Evolutionary conservation across 495 filamentous ascomycete genomes (phyloP).

Genomic region (Daldinia grandis): DNA sequence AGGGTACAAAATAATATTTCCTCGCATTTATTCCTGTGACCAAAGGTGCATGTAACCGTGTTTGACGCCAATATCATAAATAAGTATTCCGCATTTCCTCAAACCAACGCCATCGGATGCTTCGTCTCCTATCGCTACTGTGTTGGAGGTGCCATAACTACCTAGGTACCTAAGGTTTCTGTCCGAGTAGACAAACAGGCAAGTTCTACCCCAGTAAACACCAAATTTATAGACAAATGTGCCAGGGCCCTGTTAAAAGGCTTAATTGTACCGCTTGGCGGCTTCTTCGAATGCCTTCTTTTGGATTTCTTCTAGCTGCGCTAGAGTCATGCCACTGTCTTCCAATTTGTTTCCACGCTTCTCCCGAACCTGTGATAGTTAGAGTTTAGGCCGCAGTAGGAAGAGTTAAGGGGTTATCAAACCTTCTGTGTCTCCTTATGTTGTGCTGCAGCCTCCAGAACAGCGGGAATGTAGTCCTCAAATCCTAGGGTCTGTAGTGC

Average conservation of each 20-base stretch:
- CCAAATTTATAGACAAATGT: background rate
- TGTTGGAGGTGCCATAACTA: background rate
- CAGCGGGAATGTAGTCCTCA: constrained; percentile 84
- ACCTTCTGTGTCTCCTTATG: constrained; percentile 94
- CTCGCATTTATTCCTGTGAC: constrained; percentile 14
- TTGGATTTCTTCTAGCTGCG: constrained; percentile 87
- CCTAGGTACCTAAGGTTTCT: too few relatives aligned
- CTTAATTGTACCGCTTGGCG: constrained; percentile 55
- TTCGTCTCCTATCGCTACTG: constrained; percentile 6
- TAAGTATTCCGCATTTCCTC: constrained; percentile 14
- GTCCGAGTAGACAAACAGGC: constrained; percentile 11
- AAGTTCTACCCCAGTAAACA: constrained; percentile 1
- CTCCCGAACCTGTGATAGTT: constrained; percentile 75
- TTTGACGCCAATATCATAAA: constrained; percentile 28
- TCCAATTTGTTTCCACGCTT: constrained; percentile 98
- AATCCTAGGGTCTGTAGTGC: constrained; percentile 92
- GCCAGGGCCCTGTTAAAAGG: background rate
- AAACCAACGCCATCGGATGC: constrained; percentile 37
- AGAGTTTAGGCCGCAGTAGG: background rate
- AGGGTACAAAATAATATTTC: constrained; percentile 1
- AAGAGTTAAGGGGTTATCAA: constrained; percentile 38
- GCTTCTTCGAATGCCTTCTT: constrained; percentile 90
- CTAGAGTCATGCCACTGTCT: constrained; percentile 86
- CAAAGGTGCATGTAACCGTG: constrained; percentile 8
- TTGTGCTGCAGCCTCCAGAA: constrained; percentile 86